Evolutionary conservation across 75 land plant genomes (phyloP), one percentile per base, ranked within the genome.

Genomic region (Ceratopteris richardii): DNA sequence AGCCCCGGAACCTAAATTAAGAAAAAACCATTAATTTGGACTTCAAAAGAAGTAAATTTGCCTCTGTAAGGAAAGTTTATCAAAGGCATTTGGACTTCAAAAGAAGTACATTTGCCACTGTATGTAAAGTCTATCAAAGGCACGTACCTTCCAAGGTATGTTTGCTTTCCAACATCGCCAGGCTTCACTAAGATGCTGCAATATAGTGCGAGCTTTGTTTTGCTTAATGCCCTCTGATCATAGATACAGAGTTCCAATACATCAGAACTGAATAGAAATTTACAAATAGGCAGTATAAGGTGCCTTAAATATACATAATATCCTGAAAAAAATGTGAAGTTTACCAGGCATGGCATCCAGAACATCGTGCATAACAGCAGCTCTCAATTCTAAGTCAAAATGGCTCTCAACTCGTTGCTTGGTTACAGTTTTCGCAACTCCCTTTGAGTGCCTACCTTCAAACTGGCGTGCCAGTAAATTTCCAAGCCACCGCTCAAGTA

Each of bases 101-200:
- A 31, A 21, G 20, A 29, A 58, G 39, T 10, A 7, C 11, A n/a
- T 25, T 14, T n/a, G 12, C 9, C 17, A 25, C 30, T 25, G 25
- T 10, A 29, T 18, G 25, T 51, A 51, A 19, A 18, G 17, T 18
- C n/a, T n/a, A n/a, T n/a, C n/a, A n/a, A n/a, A n/a, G n/a, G n/a
- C n/a, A 18, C 50, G 3, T 62, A 85, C 97, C 86, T 94, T 94
- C 98, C 98, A 94, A 23, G 98, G 98, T 33, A 94, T 94, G 57
- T 94, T 94, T 31, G 98, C 98, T 65, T 94, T 94, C 98, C 98
- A 94, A 57, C 98, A 94, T 9, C 98, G 82, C 98, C 98, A 94
- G 29, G 98, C 98, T 68, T 94, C 98, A 81, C 98, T 94, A 29
- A 94, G 74, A 72, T 94, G 98, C 69, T 94, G 98, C 62, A 94